Evolutionary conservation across 768 basidiomycete species (phyloP).

Genomic region (Russula earlei): DNA sequence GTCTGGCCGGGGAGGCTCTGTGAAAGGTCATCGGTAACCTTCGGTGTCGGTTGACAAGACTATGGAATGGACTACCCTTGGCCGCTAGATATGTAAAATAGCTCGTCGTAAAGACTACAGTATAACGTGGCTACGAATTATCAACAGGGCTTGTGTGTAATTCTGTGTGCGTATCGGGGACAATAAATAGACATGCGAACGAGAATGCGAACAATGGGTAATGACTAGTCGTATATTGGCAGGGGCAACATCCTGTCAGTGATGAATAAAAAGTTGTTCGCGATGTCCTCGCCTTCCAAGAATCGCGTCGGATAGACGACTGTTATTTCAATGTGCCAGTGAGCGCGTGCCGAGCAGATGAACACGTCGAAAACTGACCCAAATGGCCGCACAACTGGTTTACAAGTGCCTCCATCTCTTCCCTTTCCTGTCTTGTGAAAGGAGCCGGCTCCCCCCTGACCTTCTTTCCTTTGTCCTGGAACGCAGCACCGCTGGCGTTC

Average conservation of each 20-base stretch:
- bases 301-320: conserved; percentile 81
- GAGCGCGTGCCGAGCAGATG: not conserved
- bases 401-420: conserved; percentile 83
- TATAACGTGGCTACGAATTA: no score
- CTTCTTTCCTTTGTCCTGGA: conserved; percentile 31
- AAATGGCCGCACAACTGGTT: conserved; percentile 75
- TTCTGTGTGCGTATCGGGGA: not conserved
- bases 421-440: conserved; percentile 74
- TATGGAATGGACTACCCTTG: no score
- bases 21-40: no score
- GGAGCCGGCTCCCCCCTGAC: conserved; percentile 50
- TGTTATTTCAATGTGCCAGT: conserved; percentile 26
- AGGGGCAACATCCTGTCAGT: conserved; percentile 71
- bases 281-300: conserved; percentile 85
- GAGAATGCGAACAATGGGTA: not conserved
- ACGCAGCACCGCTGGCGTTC: conserved; percentile 1
- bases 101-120: no score
- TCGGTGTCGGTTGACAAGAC: no score
- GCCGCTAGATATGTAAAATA: no score
- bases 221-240: conserved; percentile 55
- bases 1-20: no score
- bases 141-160: no score
- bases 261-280: conserved; percentile 90
- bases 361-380: conserved; percentile 39
- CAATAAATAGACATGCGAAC: not conserved